Conservation (phyloP, 306 rosid genomes). For the Castanea crenata region DNA sequence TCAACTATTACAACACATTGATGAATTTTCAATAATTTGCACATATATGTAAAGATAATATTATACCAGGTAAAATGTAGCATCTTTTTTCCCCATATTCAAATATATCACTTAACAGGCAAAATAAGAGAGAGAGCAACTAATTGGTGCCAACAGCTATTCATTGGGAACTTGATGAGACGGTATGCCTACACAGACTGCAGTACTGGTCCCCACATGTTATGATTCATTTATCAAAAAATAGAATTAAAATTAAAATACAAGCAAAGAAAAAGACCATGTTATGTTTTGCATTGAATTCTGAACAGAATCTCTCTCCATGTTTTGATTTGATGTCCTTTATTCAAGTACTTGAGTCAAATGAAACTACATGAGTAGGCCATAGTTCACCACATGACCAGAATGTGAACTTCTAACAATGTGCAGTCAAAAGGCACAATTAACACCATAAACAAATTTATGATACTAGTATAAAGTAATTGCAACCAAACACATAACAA, state of each 20-base stretch:
- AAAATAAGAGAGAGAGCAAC: neutral
- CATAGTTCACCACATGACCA: neutral
- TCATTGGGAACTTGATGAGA: neutral
- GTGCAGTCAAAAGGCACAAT: neutral
- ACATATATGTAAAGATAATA: neutral
- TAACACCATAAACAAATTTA: neutral
- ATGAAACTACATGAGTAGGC: neutral
- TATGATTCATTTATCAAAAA: neutral
- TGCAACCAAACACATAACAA: slow-evolving; percentile 26
- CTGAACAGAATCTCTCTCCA: neutral
- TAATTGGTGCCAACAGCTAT: neutral
- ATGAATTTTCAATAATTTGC: neutral
- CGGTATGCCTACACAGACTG: neutral
- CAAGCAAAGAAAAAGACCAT: neutral
- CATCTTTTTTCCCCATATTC: neutral
- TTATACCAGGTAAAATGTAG: neutral
- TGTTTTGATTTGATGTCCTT: neutral
- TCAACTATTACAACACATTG: neutral
- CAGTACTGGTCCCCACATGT: neutral
- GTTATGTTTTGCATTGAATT: neutral
- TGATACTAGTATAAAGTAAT: neutral
- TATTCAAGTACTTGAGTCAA: neutral
- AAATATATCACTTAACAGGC: neutral
- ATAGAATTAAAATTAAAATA: neutral
- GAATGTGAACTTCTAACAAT: neutral